Base-by-base conservation (phyloP, 1,284 basidiomycete genomes). In the Rhizopogon parksii region DNA sequence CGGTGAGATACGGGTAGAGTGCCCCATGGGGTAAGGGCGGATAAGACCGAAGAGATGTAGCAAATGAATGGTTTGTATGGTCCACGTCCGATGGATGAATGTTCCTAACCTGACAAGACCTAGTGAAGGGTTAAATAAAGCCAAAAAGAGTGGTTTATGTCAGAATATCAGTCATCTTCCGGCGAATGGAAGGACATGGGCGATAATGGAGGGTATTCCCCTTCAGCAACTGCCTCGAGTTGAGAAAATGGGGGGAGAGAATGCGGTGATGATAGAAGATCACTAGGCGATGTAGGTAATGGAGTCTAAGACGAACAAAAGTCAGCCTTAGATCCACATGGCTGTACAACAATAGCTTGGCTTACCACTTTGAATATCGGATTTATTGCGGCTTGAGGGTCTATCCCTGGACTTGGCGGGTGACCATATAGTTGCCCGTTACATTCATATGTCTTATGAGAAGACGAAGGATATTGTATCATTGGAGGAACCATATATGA, bases 361-460 rank as follows among this genome's bases (percentile, higher is more conserved):
- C 89, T 78, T 69, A 91, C 90, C 69, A 93, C 89, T 78, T 88
- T 84, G 76, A 93, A 94, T 69, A 92, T 92, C 36, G 90, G 89
- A 68, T 94, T 92, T 63, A 91, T 89, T 36, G 76, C 77, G 47
- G 82, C 79, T 64, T 83, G 82, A 24, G 82, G 71, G 56, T 77
- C 79, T 37, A 74, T 70, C 47, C 75, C 74, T 36, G 80, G 76
- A 60, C 76, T 78, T 57, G 79, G 69, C 2, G 76, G 73, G 56
- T 71, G 71, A 36, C 66, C 66, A 47, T 70, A 69, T 40, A 71
- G 53, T 49, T 71, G 72, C 45, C 70, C 70, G 57, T 71, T 70
- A 56, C 68, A 60, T 59, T 68, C 58, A 63, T 59, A 65, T 56
- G 70, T 65, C 46, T 56, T 64, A 24, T 58, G 67, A 38, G 65